Evolutionary conservation across 2,329 filamentous ascomycete species (phyloP).

Genomic region (Fonsecaea monophora): DNA sequence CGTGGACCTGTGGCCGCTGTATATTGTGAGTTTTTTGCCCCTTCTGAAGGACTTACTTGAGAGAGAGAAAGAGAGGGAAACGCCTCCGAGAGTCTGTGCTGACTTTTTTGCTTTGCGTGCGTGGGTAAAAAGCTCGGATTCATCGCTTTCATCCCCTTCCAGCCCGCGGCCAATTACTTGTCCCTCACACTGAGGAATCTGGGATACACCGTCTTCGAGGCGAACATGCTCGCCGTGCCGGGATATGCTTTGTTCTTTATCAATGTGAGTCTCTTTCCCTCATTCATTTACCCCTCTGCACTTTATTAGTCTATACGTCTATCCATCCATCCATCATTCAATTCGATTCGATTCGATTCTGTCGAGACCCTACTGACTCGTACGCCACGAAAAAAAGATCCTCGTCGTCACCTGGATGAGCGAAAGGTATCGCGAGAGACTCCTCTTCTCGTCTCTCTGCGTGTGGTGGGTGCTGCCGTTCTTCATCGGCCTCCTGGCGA

Average conservation of each 20-base stretch:
- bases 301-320: too few species aligned
- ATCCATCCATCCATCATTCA: too few species aligned
- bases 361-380: too few species aligned
- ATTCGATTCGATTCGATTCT: too few species aligned
- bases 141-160: constrained; percentile 61
- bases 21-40: constrained; percentile 45
- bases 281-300: background rate
- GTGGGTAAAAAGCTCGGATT: constrained; percentile 50
- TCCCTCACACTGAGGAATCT: constrained; percentile 64
- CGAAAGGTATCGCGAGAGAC: constrained; percentile 60
- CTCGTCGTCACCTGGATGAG: constrained; percentile 57
- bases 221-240: constrained; percentile 69
- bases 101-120: background rate
- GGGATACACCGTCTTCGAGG: constrained; percentile 66
- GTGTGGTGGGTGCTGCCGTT: constrained; percentile 62
- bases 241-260: constrained; percentile 46
- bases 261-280: constrained; percentile 36
- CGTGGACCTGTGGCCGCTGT: constrained; percentile 67
- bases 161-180: constrained; percentile 60
- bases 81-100: background rate
- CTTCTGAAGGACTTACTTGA: too few species aligned
- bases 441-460: constrained; percentile 59
- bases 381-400: constrained; percentile 44
- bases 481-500: constrained; percentile 57
- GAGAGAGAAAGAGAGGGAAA: too few species aligned